Evolutionary conservation across 2,329 filamentous ascomycete species (phyloP), one percentile per base, ranked within the genome.

Genomic region (Paecilomyces sp.): DNA sequence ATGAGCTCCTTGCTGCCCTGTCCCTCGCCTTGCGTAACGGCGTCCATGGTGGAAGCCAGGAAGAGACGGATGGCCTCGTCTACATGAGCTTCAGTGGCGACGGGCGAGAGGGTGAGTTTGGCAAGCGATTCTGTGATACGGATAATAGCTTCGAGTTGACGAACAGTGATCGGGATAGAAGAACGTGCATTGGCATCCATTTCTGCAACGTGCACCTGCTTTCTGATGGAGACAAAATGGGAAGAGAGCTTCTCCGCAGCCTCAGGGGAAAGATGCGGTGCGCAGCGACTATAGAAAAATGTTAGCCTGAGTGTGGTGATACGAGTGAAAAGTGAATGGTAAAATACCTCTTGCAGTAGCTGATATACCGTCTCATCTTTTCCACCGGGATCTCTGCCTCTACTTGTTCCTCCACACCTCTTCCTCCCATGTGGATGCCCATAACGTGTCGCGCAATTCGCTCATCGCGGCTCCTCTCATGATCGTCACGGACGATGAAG

Each of bases 51-150:
- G 3, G 88, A 92, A 65, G 92, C 94, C 31, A 99, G 80, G 87
- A 99, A 99, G 15, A 99, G 84, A 0, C 94, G 88, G 68, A 99
- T 99, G 2, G 94, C 94, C 78, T 99, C 94, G 70, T 99, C 93
- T 57, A 99, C 94, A 70, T 99, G 94, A 54, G 86, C 82, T 74
- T 97, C 93, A 0, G 89, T 92, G 1, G 93, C 94, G 51, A 97
- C 83, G 3, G 92, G 88, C 0, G 89, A 91, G 8, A 99, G 84
- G 0, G 89, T 87, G 52, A 99, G 81, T 75, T 99, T 99, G 59
- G 94, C 94, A 1, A 99, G 85, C 0, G 94, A 92, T 74, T 99
- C 94, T 2, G 92, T 95, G 70, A 99, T 97, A 72, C 94, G 93
- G 64, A 97, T 90, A 66, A 99, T 96, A 68, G 93, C 93, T 76